These are phyloP conservation scores for Trichoderma sp. DNA, from an alignment of 2,329 filamentous ascomycete genomes.

Conservation along the genomic window DNA sequence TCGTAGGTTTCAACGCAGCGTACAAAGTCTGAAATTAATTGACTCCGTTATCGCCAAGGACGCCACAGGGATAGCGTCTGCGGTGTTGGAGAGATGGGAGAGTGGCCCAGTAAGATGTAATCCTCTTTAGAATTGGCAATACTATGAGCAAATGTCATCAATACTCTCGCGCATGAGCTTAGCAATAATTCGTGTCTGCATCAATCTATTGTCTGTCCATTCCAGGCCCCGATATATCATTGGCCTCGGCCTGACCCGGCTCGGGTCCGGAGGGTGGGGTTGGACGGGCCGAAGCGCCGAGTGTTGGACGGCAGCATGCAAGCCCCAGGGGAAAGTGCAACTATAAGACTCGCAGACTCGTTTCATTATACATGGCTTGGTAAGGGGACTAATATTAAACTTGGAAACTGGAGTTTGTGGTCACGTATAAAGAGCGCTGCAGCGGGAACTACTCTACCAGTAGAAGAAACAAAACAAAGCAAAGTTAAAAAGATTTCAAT, in stretches of 20 bases:
- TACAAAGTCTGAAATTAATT: no score
- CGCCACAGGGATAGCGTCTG: neutral
- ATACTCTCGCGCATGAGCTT: neutral
- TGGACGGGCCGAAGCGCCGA: conserved; percentile 11
- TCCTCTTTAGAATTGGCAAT: neutral
- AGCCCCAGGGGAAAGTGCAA: neutral
- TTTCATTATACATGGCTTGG: neutral
- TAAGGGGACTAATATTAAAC: neutral
- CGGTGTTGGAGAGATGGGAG: neutral
- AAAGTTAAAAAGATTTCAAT: neutral
- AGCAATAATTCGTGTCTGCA: neutral
- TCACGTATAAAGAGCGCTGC: neutral
- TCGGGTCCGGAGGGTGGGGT: conserved; percentile 2
- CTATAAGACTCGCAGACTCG: neutral
- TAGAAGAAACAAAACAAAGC: neutral
- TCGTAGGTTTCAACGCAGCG: neutral
- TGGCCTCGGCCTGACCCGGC: neutral
- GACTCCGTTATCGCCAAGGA: conserved; percentile 1
- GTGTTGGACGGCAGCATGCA: neutral
- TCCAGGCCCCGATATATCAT: neutral
- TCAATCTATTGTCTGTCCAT: neutral
- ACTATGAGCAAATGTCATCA: neutral
- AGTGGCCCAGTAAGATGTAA: neutral
- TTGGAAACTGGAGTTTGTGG: neutral
- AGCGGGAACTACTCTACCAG: neutral